Percentiles rank a stretch among this genome's conserved stretches.
These are phyloP conservation scores for Colletotrichum sp. DNA, from an alignment of 2,329 filamentous ascomycete genomes.

Conservation along the genomic window DNA sequence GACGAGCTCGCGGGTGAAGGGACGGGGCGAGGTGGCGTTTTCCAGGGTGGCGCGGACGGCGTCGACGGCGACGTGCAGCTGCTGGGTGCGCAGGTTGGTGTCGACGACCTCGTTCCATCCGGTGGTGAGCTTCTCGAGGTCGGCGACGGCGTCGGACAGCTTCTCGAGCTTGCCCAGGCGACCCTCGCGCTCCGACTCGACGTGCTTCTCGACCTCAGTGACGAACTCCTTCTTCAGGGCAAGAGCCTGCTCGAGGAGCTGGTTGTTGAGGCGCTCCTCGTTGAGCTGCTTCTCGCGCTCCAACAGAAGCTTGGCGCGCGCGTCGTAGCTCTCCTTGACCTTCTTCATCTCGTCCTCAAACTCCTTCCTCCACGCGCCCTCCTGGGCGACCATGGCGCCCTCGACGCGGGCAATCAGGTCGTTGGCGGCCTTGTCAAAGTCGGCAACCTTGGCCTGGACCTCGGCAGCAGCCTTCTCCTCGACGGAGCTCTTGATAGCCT, in stretches of 20 bases:
- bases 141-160: conserved; percentile 76
- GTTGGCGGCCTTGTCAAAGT: conserved; percentile 86
- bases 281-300: conserved; percentile 80
- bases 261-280: conserved; percentile 83
- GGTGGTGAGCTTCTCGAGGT: conserved; percentile 85
- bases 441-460: conserved; percentile 72
- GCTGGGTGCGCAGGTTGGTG: conserved; percentile 89
- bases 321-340: conserved; percentile 78
- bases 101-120: conserved; percentile 94
- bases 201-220: conserved; percentile 76
- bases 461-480: conserved; percentile 76
- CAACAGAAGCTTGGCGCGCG: conserved; percentile 79
- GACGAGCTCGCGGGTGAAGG: conserved; percentile 91
- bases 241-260: conserved; percentile 89
- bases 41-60: conserved; percentile 86
- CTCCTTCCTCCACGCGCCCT: conserved; percentile 83
- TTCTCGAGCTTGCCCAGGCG: conserved; percentile 86
- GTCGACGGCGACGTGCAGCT: conserved; percentile 94
- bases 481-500: conserved; percentile 71
- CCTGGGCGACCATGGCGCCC: conserved; percentile 79
- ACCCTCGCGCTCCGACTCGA: conserved; percentile 87
- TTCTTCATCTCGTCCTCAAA: conserved; percentile 86
- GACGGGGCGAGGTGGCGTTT: conserved; percentile 74
- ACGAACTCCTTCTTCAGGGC: conserved; percentile 86
- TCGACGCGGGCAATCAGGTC: conserved; percentile 91